These are phyloP conservation scores for Selaginella tamariscina DNA, from an alignment of 75 land plant genomes.

Conservation along the genomic window DNA sequence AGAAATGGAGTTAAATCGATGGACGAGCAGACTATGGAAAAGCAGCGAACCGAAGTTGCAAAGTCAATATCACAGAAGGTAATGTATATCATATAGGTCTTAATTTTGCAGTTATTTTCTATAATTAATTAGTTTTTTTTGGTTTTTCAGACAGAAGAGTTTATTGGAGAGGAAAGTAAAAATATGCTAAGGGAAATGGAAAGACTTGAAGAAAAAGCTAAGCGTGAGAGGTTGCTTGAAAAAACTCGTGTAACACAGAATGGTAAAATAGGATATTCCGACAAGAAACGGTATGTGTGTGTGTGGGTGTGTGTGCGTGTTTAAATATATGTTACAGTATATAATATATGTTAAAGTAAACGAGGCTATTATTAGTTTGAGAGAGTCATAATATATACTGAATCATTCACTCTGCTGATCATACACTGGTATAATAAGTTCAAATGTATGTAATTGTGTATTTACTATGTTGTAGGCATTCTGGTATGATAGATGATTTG, in stretches of 20 bases:
- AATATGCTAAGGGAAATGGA: not conserved
- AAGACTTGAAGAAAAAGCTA: not conserved
- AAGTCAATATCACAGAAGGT: no score
- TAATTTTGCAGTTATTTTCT: no score
- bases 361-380: no score
- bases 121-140: no score
- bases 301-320: no score
- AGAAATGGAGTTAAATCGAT: no score
- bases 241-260: not conserved
- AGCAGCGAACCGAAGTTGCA: no score
- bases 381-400: not conserved
- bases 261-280: not conserved
- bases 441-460: not conserved
- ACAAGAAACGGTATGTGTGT: not conserved
- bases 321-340: no score
- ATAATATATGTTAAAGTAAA: no score
- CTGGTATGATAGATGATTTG: constrained; percentile 58
- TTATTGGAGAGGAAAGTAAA: not conserved
- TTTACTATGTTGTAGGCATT: constrained; percentile 27
- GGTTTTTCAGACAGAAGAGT: not conserved
- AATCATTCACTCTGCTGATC: not conserved
- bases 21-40: no score
- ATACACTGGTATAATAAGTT: no score
- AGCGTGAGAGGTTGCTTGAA: not conserved
- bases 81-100: no score